These are phyloP conservation scores for Cucurbita ficifolia DNA, from an alignment of 306 rosid species.

Conservation along the genomic window DNA sequence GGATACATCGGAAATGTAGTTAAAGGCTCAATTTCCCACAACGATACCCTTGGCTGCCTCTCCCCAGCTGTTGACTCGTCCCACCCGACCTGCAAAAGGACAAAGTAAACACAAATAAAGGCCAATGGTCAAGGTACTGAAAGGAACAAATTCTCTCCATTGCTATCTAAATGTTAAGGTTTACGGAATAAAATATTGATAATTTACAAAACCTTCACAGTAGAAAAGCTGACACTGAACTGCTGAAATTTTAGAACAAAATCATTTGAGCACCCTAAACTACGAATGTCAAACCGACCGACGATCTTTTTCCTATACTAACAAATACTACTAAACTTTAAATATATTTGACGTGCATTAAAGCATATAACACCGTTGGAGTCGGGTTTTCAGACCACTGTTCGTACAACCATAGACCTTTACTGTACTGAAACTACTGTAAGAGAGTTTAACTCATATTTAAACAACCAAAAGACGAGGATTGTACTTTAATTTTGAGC, in stretches of 20 bases:
- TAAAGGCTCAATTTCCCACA: conserved; percentile 91
- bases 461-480: not conserved
- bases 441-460: not conserved
- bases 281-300: not conserved
- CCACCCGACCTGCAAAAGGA: conserved; percentile 58
- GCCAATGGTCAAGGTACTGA: not conserved
- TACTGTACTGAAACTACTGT: not conserved
- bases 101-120: not conserved
- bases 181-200: not conserved
- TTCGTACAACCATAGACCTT: not conserved
- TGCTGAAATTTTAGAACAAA: not conserved
- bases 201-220: not conserved
- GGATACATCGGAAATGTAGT: conserved; percentile 90
- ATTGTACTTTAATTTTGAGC: not conserved
- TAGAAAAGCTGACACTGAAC: not conserved
- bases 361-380: not conserved
- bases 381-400: not conserved
- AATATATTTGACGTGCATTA: not conserved
- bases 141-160: not conserved
- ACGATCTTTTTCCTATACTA: not conserved
- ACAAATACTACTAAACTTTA: not conserved
- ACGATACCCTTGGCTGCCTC: conserved; percentile 71
- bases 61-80: conserved; percentile 87
- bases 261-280: not conserved
- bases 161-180: not conserved